Percentiles rank a stretch among this genome's conserved stretches.
Evolutionary conservation across 139 green algal genomes (phyloP).

Genomic region (Chlamydomonas schloesseri): DNA sequence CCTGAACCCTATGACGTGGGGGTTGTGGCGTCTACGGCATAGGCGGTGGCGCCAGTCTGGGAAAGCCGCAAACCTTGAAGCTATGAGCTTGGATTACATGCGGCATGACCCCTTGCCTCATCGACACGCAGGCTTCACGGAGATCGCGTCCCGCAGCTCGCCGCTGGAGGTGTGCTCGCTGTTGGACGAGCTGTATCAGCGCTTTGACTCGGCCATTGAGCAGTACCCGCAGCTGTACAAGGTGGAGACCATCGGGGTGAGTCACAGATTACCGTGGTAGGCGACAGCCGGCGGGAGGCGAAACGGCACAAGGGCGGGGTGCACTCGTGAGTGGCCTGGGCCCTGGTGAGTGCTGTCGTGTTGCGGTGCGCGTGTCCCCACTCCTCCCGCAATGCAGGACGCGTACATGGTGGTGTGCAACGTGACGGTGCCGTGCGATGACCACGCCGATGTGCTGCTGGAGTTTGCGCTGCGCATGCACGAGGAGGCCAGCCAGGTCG

Average conservation of each 20-base stretch:
- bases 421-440: background rate
- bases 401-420: conserved; percentile 20
- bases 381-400: background rate
- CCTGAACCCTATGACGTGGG: too few species aligned
- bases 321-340: too few species aligned
- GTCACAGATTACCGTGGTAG: background rate
- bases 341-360: too few species aligned
- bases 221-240: conserved; percentile 37
- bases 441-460: conserved; percentile 20
- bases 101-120: background rate
- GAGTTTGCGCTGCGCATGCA: conserved; percentile 34
- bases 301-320: too few species aligned
- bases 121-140: background rate
- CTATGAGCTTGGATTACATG: too few species aligned
- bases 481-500: background rate
- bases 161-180: conserved; percentile 10
- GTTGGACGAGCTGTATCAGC: conserved; percentile 30
- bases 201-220: conserved; percentile 8
- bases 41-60: too few species aligned
- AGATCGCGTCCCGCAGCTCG: conserved; percentile 10
- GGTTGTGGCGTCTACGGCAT: too few species aligned
- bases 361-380: background rate
- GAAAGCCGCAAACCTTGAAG: too few species aligned
- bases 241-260: conserved; percentile 40
- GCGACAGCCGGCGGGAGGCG: too few species aligned